Base-by-base conservation (phyloP, 345 rosid species). In the Populus deltoides region DNA sequence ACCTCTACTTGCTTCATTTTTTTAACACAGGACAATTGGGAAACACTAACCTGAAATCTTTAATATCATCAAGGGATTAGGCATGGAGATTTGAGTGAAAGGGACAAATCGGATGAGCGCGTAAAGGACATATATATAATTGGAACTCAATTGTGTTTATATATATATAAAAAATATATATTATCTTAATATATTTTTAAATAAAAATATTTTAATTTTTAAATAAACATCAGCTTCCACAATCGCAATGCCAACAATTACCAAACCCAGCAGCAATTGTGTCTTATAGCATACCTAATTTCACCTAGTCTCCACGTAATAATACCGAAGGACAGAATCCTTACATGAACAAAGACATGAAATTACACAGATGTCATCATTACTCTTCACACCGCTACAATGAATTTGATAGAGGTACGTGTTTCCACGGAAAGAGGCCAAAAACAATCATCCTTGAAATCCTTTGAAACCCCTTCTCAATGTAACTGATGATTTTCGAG, bases 281-380 rank as follows among this genome's bases (percentile, higher is more conserved):
- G 39, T 68, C 51, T 75, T 69, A 57, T n/a, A 47, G 62, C 77
- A 80, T 72, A 66, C 79, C 82, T 22, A 77, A 43, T 66, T 17
- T 41, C 80, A 72, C n/a, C 81, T 74, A 74, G 8, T 81, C 45
- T 69, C 72, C 66, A 41, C 72, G 51, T 55, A 70, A 75, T 71
- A 62, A 78, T 73, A 79, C 20, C 57, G 18, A 77, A 7, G 43
- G 51, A 41, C 15, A 12, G 51, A 67, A 78, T 77, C 78, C 82
- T 73, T 73, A 67, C 57, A 77, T 61, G 73, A 39, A 78, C 24
- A 20, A 75, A 70, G 43, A 67, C 68, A 72, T 68, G 4, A 33
- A 68, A 73, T 25, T 67, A 25, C 63, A 72, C 69, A 68, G 71
- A 75, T 31, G 45, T 25, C 43, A 74, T 18, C 71, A 62, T 43